These are phyloP conservation scores for Exophiala sideris DNA, from an alignment of 2,329 filamentous ascomycete genomes.

Conservation along the genomic window DNA sequence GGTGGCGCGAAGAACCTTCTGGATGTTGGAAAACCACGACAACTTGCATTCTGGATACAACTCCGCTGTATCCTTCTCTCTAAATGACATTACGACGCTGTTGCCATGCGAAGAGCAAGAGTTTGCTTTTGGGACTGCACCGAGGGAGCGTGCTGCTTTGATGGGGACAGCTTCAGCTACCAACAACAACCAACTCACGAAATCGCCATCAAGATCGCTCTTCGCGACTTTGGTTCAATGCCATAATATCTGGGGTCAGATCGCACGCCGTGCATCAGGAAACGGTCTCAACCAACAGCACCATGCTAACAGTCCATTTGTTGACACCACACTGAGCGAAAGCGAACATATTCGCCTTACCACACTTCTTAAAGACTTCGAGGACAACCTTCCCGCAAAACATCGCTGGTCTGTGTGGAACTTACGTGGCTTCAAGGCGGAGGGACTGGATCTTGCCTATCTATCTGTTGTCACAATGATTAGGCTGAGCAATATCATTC, in stretches of 20 bases:
- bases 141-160: conserved; percentile 34
- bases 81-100: conserved; percentile 37
- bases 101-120: conserved; percentile 39
- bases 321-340: neutral
- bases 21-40: conserved; percentile 39
- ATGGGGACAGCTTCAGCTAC: conserved; percentile 33
- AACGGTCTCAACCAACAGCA: neutral
- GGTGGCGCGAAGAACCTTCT: conserved; percentile 37
- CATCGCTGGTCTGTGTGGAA: conserved; percentile 39
- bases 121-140: conserved; percentile 37
- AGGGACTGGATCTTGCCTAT: conserved; percentile 37
- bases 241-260: conserved; percentile 38
- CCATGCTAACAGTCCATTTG: neutral
- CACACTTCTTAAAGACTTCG: conserved; percentile 12
- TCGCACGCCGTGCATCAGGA: conserved; percentile 32
- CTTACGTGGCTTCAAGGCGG: conserved; percentile 36
- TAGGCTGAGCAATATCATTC: conserved; percentile 38
- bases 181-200: neutral
- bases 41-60: conserved; percentile 39
- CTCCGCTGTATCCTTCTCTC: conserved; percentile 34
- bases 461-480: conserved; percentile 37
- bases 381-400: conserved; percentile 32
- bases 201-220: conserved; percentile 31
- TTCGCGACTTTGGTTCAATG: conserved; percentile 40
- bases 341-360: neutral